phyloP scores from a whole-genome alignment of 2,329 filamentous ascomycete species.

The Hymenoscyphus albidus region DNA sequence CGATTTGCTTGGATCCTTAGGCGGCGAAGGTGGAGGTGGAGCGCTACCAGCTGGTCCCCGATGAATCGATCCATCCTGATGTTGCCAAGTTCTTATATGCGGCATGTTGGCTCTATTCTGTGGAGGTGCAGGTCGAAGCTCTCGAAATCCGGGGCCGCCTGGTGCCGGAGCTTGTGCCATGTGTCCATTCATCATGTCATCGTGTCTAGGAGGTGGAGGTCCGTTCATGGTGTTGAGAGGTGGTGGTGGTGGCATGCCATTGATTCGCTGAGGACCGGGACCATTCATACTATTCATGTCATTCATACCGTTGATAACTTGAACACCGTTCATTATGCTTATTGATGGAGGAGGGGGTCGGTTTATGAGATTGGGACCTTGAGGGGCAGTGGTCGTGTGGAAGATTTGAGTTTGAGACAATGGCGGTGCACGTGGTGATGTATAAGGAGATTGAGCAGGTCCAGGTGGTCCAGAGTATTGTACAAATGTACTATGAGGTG shows the following conservation, averaged over 20 bases:
- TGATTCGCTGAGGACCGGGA: neutral
- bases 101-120: conserved; percentile 13
- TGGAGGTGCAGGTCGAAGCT: conserved; percentile 22
- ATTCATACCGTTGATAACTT: neutral
- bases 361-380: neutral
- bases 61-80: neutral
- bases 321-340: neutral
- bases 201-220: neutral
- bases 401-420: conserved; percentile 4
- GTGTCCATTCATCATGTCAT: neutral
- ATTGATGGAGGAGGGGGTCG: neutral
- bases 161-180: neutral
- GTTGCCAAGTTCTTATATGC: neutral
- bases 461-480: conserved; percentile 9
- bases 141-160: conserved; percentile 12
- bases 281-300: neutral
- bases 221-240: neutral
- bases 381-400: conserved; percentile 1
- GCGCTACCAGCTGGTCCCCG: neutral
- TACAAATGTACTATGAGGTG: conserved; percentile 2
- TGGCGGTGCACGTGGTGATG: conserved; percentile 13
- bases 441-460: conserved; percentile 9
- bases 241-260: neutral
- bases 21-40: neutral
- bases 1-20: neutral